Percentiles rank a stretch among this genome's conserved stretches.
Evolutionary conservation across 768 basidiomycete genomes (phyloP).

Genomic region (Paxillus ammoniavirescens): DNA sequence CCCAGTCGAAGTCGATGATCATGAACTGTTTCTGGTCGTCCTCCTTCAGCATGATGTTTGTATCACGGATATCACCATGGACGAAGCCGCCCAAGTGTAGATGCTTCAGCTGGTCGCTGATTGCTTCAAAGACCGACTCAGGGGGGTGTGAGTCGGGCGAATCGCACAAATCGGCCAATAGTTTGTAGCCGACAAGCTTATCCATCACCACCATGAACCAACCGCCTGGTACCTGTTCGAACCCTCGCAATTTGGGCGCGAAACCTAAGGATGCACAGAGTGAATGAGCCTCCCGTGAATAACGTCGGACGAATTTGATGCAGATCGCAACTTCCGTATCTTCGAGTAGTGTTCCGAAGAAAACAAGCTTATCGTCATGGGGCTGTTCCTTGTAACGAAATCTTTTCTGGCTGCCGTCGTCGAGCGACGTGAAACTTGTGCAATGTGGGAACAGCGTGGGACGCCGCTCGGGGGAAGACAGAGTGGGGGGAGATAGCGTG

Average conservation of each 20-base stretch:
- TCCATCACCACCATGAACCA: conserved; percentile 37
- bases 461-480: no score
- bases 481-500: no score
- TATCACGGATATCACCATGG: conserved; percentile 23
- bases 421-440: conserved; percentile 10
- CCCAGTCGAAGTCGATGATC: conserved; percentile 33
- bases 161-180: not conserved
- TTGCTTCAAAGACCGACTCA: not conserved
- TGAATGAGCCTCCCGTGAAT: conserved; percentile 28
- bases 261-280: conserved; percentile 14
- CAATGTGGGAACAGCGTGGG: conserved; percentile 2
- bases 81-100: not conserved
- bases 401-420: not conserved
- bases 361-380: conserved; percentile 5
- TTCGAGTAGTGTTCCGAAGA: conserved; percentile 4
- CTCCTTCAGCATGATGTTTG: conserved; percentile 20
- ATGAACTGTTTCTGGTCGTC: not conserved
- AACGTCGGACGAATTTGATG: conserved; percentile 28
- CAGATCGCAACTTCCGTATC: conserved; percentile 15
- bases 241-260: conserved; percentile 27
- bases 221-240: conserved; percentile 27
- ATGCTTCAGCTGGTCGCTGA: not conserved
- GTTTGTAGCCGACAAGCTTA: conserved; percentile 6
- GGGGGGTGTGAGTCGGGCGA: not conserved
- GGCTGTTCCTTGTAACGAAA: conserved; percentile 17